Conservation (phyloP, 2,329 filamentous ascomycete species). For the Alternaria ethzedia region DNA sequence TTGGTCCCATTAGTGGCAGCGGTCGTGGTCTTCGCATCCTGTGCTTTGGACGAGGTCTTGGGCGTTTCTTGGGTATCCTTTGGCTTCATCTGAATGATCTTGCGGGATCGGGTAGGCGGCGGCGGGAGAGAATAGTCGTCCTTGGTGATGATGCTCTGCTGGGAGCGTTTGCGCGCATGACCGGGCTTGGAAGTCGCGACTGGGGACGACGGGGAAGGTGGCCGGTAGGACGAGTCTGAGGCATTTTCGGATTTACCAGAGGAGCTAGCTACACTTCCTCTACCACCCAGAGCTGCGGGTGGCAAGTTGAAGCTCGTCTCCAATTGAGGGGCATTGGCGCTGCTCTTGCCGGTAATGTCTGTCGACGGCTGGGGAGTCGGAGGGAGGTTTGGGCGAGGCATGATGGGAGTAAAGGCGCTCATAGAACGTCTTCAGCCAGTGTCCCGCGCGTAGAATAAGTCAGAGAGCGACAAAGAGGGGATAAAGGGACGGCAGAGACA, state of each 20-base stretch:
- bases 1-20: conserved; percentile 58
- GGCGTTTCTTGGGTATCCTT: conserved; percentile 37
- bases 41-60: conserved; percentile 27
- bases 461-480: conserved; percentile 15
- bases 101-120: conserved; percentile 87
- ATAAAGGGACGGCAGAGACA: conserved; percentile 7
- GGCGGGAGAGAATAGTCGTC: conserved; percentile 83
- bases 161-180: conserved; percentile 40
- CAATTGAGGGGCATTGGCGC: conserved; percentile 64
- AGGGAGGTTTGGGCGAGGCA: conserved; percentile 71
- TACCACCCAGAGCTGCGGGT: conserved; percentile 69
- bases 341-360: conserved; percentile 77
- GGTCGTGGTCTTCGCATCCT: conserved; percentile 28
- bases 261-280: conserved; percentile 54
- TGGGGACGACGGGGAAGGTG: conserved; percentile 51
- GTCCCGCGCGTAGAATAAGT: conserved; percentile 11
- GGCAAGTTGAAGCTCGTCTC: conserved; percentile 78
- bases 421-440: conserved; percentile 16
- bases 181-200: conserved; percentile 39
- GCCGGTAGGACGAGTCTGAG: conserved; percentile 61
- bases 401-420: conserved; percentile 47
- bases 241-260: conserved; percentile 56
- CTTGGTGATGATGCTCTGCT: conserved; percentile 55
- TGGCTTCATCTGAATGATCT: conserved; percentile 98
- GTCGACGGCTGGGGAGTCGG: conserved; percentile 82